These are phyloP conservation scores for Chrysopogon serrulatus DNA, from an alignment of 176 grass and related monocot species.

Conservation along the genomic window DNA sequence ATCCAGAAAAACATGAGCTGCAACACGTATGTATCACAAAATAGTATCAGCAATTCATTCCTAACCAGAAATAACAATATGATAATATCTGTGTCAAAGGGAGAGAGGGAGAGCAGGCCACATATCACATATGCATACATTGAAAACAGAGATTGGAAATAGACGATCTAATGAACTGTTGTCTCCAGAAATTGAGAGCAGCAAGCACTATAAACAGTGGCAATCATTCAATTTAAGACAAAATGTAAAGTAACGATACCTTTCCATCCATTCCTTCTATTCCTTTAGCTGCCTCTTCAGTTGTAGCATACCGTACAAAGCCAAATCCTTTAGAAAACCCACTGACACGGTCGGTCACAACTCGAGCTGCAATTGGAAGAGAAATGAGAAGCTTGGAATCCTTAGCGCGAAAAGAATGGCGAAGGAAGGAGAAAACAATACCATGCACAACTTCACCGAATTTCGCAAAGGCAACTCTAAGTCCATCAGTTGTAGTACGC, in stretches of 20 bases:
- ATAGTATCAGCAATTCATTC: background rate
- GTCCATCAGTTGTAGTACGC: slow-evolving; percentile 78
- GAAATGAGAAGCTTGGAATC: slow-evolving; percentile 11
- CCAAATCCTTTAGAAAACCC: slow-evolving; percentile 94
- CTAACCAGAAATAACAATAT: background rate
- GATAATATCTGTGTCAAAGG: background rate
- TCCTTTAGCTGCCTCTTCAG: slow-evolving; percentile 74
- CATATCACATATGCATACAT: background rate
- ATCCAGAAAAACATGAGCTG: background rate
- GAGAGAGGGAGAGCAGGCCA: background rate
- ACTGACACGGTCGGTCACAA: slow-evolving; percentile 67
- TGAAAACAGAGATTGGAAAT: background rate
- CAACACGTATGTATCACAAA: background rate
- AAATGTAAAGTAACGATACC: slow-evolving; percentile 34
- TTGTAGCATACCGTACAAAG: slow-evolving; percentile 69
- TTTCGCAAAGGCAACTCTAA: slow-evolving; percentile 73
- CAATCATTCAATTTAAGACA: background rate
- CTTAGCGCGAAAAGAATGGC: background rate
- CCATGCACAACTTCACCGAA: slow-evolving; percentile 84
- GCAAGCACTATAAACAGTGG: background rate
- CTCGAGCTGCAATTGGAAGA: slow-evolving; percentile 63
- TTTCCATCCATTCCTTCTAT: slow-evolving; percentile 94
- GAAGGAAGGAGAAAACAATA: slow-evolving; percentile 22
- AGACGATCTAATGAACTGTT: background rate
- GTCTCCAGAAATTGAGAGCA: background rate